A percentile compares a stretch with the other conserved stretches of the same genome.
These are phyloP conservation scores for Stemphylium beticola DNA, from an alignment of 2,329 filamentous ascomycete species.

Conservation along the genomic window DNA sequence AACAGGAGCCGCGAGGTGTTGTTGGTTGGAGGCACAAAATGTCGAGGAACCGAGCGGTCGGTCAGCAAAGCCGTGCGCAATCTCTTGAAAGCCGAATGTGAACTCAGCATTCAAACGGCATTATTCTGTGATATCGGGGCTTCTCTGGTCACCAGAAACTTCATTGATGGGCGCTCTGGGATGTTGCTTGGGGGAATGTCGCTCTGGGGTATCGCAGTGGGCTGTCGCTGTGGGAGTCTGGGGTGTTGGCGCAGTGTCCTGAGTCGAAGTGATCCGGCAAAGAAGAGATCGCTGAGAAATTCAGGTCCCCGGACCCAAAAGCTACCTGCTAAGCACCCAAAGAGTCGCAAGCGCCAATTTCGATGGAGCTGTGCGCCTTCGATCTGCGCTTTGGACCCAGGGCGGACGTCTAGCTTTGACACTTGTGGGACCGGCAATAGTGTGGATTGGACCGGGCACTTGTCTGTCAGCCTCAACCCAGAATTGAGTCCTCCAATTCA, in stretches of 20 bases:
- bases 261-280: constrained; percentile 1
- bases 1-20: neutral
- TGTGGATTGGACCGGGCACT: constrained; percentile 4
- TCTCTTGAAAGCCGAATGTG: neutral
- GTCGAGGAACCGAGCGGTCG: constrained; percentile 2
- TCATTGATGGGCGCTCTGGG: constrained; percentile 10
- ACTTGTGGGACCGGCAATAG: constrained; percentile 5
- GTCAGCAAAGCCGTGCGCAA: constrained; percentile 5
- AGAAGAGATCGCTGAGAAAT: constrained; percentile 1
- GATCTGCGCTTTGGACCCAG: constrained; percentile 7
- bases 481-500: neutral
- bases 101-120: constrained; percentile 8
- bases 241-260: constrained; percentile 1
- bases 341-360: constrained; percentile 9
- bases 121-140: constrained; percentile 8
- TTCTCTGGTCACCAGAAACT: neutral
- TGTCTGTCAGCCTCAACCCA: constrained; percentile 5
- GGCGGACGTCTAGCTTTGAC: constrained; percentile 4
- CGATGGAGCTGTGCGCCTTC: constrained; percentile 1
- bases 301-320: constrained; percentile 3
- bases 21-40: constrained; percentile 2
- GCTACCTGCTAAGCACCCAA: constrained; percentile 1
- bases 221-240: constrained; percentile 4
- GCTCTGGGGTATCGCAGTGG: constrained; percentile 9
- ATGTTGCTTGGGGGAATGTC: constrained; percentile 10